A percentile compares a stretch with the other conserved stretches of the same genome.
Evolutionary conservation across 306 rosid genomes (phyloP).

Genomic region (Spatholobus suberectus): DNA sequence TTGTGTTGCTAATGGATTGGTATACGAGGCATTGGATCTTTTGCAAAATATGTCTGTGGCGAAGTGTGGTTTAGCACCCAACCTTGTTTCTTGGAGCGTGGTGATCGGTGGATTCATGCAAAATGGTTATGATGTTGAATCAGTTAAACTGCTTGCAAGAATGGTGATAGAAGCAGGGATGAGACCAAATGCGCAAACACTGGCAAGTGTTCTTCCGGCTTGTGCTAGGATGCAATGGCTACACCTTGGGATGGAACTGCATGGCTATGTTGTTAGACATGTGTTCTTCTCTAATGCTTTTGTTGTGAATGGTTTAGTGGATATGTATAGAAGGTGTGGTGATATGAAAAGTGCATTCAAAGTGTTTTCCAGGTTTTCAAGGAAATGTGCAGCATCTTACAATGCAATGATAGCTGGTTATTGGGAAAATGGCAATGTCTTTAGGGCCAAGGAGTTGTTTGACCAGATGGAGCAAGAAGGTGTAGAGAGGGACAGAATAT

Average conservation of each 20-base stretch:
- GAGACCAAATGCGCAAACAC: slow-evolving; percentile 55
- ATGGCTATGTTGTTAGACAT: slow-evolving; percentile 56
- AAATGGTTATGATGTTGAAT: slow-evolving; percentile 62
- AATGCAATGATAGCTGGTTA: slow-evolving; percentile 69
- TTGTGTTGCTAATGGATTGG: slow-evolving; percentile 55
- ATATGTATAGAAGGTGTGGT: slow-evolving; percentile 58
- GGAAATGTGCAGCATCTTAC: slow-evolving; percentile 49
- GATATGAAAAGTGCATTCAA: slow-evolving; percentile 52
- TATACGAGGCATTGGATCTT: slow-evolving; percentile 58
- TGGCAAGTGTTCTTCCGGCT: slow-evolving; percentile 60
- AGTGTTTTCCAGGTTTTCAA: slow-evolving; percentile 51
- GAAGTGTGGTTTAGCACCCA: slow-evolving; percentile 40
- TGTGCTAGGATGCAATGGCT: slow-evolving; percentile 54
- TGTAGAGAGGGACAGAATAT: slow-evolving; percentile 44
- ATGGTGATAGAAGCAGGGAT: slow-evolving; percentile 58
- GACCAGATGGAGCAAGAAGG: slow-evolving; percentile 49
- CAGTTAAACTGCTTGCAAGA: slow-evolving; percentile 48
- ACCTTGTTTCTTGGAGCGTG: slow-evolving; percentile 67
- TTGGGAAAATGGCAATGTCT: slow-evolving; percentile 50
- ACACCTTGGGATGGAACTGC: slow-evolving; percentile 56
- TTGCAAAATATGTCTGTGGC: slow-evolving; percentile 47
- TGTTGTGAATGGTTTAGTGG: slow-evolving; percentile 61
- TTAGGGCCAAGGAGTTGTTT: slow-evolving; percentile 59
- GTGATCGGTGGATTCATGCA: slow-evolving; percentile 63
- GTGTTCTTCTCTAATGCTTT: slow-evolving; percentile 47